Evolutionary conservation across 192 early-diverging fungal genomes (phyloP), one percentile per base, ranked within the genome.

Genomic region (Phycomyces nitens): DNA sequence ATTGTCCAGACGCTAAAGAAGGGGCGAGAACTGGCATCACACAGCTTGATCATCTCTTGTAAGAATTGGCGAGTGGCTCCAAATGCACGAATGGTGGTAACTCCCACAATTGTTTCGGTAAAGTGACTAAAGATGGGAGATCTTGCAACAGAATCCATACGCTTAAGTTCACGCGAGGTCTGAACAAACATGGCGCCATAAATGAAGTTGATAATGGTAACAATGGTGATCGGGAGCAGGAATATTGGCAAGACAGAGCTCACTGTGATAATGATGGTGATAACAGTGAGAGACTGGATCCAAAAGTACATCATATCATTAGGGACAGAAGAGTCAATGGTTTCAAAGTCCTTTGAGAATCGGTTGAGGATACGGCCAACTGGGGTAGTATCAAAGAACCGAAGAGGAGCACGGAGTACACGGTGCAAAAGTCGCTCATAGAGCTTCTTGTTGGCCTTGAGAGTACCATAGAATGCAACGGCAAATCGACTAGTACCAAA

Each of bases 351-450:
- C 53, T 90, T 88, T 9, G 90, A 86, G 68, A 94, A 95, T 16
- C 96, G 78, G 77, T 95, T 98, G 60, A 95, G 80, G 26, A 96
- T 88, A 18, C 90, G 86, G 24, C 93, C 92, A 20, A 91, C 75
- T 6, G 95, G 93, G 14, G 90, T 92, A 7, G 85, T 86, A 66
- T 95, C 93, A 72, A 93, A 98, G 81, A 95, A 97, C 2, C 87
- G 82, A 15, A 94, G 82, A 24, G 89, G 86, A 0, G 93, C 88
- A 16, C 83, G 82, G 26, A 90, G 56, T 15, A 92, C 81, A 14
- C 79, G 54, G 9, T 67, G 70, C 29, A 92, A 63, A n/a, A 89
- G 64, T 27, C 72, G 71, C 9, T 73, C 65, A 59, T 90, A 89
- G 16, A 92, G 55, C 0, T 53, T 61, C 23, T 73, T 70, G n/a